Percentiles rank a stretch among this genome's conserved stretches.
phyloP scores from a whole-genome alignment of 371 early-diverging fungal species.

The Mortierella sp. region DNA sequence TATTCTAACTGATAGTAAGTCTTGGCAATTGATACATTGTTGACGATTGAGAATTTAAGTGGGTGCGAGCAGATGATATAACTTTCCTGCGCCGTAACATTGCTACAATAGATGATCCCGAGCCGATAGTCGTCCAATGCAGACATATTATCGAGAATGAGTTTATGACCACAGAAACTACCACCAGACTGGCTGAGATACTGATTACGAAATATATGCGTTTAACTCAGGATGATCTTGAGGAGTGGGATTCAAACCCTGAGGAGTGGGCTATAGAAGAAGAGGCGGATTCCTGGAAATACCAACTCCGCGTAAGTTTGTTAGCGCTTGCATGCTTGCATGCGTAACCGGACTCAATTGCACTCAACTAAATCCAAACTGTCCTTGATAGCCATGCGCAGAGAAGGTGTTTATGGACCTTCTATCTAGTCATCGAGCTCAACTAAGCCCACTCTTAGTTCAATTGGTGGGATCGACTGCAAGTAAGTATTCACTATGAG shows the following conservation, averaged over 20 bases:
- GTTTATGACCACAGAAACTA: constrained; percentile 80
- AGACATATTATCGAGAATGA: constrained; percentile 68
- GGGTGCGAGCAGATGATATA: neutral
- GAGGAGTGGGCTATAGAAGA: constrained; percentile 87
- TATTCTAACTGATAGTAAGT: constrained; percentile 48
- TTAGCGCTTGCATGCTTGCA: neutral
- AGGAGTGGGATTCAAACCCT: constrained; percentile 88
- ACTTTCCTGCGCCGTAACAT: neutral
- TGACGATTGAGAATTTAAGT: neutral
- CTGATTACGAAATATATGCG: constrained; percentile 84
- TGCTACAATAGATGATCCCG: constrained; percentile 61
- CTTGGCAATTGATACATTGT: neutral
- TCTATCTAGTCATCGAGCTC: constrained; percentile 71
- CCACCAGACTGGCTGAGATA: constrained; percentile 71
- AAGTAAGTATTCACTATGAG: constrained; percentile 56
- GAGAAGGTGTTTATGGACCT: constrained; percentile 88
- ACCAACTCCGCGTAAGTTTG: constrained; percentile 75
- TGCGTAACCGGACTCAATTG: neutral
- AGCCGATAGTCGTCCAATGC: constrained; percentile 65
- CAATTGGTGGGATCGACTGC: constrained; percentile 70
- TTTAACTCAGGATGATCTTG: constrained; percentile 76
- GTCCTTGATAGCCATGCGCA: constrained; percentile 75
- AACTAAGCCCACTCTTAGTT: constrained; percentile 76
- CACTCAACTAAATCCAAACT: neutral
- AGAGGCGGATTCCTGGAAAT: constrained; percentile 91